A percentile compares a stretch with the other conserved stretches of the same genome.
These are phyloP conservation scores for Cercospora nicotianae DNA, from an alignment of 2,329 filamentous ascomycete species.

Conservation along the genomic window DNA sequence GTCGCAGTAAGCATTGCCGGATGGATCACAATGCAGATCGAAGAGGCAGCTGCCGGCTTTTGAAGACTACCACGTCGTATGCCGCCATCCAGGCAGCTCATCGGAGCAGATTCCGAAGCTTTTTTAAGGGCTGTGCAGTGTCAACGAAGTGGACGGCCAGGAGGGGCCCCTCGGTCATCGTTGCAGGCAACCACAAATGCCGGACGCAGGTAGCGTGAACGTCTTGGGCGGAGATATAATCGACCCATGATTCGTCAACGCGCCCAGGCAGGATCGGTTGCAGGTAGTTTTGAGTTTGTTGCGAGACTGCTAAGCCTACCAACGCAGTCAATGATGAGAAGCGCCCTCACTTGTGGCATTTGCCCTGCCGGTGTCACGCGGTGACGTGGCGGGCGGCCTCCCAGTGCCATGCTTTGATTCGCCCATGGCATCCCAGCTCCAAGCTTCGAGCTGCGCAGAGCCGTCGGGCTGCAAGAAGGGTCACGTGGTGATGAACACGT, in stretches of 20 bases:
- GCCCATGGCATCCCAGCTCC: neutral
- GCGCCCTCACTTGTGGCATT: neutral
- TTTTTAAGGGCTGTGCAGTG: neutral
- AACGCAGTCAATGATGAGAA: neutral
- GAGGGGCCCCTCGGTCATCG: neutral
- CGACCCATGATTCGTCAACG: no score
- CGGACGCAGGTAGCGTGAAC: neutral
- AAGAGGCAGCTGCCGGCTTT: neutral
- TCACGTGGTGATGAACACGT: neutral
- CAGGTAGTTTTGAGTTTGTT: no score
- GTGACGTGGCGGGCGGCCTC: neutral
- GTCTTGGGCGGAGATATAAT: neutral
- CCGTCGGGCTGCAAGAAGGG: neutral
- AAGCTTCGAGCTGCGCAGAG: neutral
- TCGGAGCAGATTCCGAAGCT: neutral
- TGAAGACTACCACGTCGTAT: neutral
- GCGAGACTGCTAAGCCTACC: neutral
- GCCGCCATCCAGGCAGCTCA: neutral
- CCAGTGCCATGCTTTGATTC: neutral
- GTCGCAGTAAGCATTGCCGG: neutral
- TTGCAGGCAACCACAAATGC: neutral
- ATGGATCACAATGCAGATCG: neutral
- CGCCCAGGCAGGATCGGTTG: no score
- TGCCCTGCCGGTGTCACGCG: neutral
- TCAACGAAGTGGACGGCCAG: neutral